Evolutionary conservation across 2,329 filamentous ascomycete genomes (phyloP), one percentile per base, ranked within the genome.

Genomic region (Chrysoporthe deuterocubensis): DNA sequence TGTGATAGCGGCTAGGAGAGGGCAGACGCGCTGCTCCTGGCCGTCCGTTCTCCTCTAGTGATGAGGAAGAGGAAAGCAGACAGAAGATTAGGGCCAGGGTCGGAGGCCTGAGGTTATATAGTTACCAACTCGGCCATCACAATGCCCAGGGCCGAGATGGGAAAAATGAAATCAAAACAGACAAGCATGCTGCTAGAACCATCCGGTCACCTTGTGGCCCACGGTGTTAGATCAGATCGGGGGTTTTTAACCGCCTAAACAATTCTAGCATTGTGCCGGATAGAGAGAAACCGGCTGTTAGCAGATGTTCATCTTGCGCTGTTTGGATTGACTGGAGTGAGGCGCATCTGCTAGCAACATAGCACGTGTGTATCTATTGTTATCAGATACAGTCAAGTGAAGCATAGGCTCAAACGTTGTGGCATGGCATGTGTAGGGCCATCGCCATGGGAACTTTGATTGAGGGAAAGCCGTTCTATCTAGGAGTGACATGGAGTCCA

Each of bases 351-450:
- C 5, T 40, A 9, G 4, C 37, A 40, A 6, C 9, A 9, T 40
- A 40, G 37, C 37, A 40, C 1, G 4, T 7, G 0, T 6, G 37
- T 40, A 40, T 40, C 37, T 2, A 7, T 7, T 9, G 4, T 40
- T 9, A 9, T 4, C 21, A 50, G 46, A 13, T 21, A 1, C 5
- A 52, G 48, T 13, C 5, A 0, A 26, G 48, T 18, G 13, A 52
- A 26, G 5, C 3, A 9, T 52, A 26, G 2, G n/a, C 2, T 26
- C 8, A 13, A 26, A 26, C 3, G 21, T 52, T 11, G 11, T 4
- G 1, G 1, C 5, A 7, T 4, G 1, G 3, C 5, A 7, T 13
- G n/a, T n/a, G 9, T 3, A 26, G 8, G 2, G 46, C 21, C n/a
- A 26, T 26, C 11, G 21, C 9, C 21, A 26, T 52, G 48, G 5